Percentiles rank a stretch among this genome's conserved stretches.
Evolutionary conservation across 495 filamentous ascomycete species (phyloP).

Genomic region (Hypoxylon subgilvum): DNA sequence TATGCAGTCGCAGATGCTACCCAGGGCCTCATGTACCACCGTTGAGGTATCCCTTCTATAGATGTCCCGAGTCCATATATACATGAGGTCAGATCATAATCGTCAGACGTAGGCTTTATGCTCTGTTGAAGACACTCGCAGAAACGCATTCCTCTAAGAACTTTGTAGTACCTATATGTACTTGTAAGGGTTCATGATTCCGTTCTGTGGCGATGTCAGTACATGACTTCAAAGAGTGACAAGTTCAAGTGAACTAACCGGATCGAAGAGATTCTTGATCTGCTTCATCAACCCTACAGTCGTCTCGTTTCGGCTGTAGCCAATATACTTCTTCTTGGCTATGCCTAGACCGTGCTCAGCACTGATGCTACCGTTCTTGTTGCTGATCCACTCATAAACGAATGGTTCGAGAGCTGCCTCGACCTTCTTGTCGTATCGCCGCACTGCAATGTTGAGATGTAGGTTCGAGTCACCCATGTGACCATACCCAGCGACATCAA

Average conservation of each 20-base stretch:
- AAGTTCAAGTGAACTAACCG: conserved; percentile 61
- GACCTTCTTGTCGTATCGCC: conserved; percentile 84
- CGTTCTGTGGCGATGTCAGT: conserved; percentile 62
- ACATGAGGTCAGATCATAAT: not conserved
- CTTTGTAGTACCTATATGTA: conserved; percentile 60
- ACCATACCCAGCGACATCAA: conserved; percentile 91
- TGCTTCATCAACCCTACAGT: conserved; percentile 92
- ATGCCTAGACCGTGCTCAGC: conserved; percentile 94
- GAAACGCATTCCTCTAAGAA: conserved; percentile 1
- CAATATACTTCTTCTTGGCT: conserved; percentile 92
- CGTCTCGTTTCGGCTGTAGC: conserved; percentile 85
- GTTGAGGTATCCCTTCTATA: too few relatives aligned
- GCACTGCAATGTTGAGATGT: conserved; percentile 84
- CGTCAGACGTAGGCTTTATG: conserved; percentile 4
- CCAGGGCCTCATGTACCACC: not conserved
- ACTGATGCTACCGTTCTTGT: conserved; percentile 87
- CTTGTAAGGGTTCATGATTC: conserved; percentile 95
- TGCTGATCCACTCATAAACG: conserved; percentile 94
- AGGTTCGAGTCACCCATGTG: conserved; percentile 98
- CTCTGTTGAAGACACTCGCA: conserved; percentile 21
- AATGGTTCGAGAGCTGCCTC: conserved; percentile 91
- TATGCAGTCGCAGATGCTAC: not conserved
- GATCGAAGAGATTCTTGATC: conserved; percentile 89
- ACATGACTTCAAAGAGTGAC: not conserved
- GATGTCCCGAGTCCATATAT: not conserved